Percentiles rank a stretch among this genome's conserved stretches.
Conservation (phyloP, 495 filamentous ascomycete genomes). For the Aspergillus bertholletiae region DNA sequence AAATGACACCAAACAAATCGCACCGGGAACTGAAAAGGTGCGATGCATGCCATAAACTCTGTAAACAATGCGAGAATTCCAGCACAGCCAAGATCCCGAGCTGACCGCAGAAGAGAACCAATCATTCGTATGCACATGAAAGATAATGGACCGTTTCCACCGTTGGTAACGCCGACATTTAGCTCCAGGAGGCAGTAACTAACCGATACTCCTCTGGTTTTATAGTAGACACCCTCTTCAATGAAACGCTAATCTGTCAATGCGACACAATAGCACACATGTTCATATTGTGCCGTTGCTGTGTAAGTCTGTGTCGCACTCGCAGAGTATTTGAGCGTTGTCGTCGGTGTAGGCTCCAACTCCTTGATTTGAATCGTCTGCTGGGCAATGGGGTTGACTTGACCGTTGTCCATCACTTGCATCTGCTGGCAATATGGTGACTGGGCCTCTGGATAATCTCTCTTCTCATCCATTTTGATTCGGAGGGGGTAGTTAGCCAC, state of each 20-base stretch:
- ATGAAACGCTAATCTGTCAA: slow-evolving; percentile 30
- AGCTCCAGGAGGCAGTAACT: background rate
- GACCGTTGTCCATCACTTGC: slow-evolving; percentile 52
- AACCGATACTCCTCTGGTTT: background rate
- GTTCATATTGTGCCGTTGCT: slow-evolving; percentile 36
- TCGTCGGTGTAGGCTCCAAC: slow-evolving; percentile 43
- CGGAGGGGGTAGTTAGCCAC: slow-evolving; percentile 59
- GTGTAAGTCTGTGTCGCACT: slow-evolving; percentile 35
- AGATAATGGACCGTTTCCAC: slow-evolving; percentile 5
- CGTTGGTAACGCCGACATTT: slow-evolving; percentile 19
- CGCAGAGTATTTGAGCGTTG: slow-evolving; percentile 23
- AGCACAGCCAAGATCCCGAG: slow-evolving; percentile 14
- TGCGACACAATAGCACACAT: slow-evolving; percentile 41
- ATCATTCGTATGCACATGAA: slow-evolving; percentile 26
- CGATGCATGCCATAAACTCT: slow-evolving; percentile 8
- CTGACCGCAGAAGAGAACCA: slow-evolving; percentile 8
- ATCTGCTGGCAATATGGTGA: slow-evolving; percentile 70
- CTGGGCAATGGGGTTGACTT: slow-evolving; percentile 39
- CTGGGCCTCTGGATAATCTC: slow-evolving; percentile 40
- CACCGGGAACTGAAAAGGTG: slow-evolving; percentile 3
- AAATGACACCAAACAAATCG: background rate
- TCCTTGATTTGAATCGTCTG: slow-evolving; percentile 60
- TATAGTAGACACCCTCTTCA: background rate
- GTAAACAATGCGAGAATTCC: slow-evolving; percentile 9
- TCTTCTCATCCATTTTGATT: slow-evolving; percentile 77